These are phyloP conservation scores for Apiospora malaysiana DNA, from an alignment of 2,329 filamentous ascomycete species.

Conservation along the genomic window DNA sequence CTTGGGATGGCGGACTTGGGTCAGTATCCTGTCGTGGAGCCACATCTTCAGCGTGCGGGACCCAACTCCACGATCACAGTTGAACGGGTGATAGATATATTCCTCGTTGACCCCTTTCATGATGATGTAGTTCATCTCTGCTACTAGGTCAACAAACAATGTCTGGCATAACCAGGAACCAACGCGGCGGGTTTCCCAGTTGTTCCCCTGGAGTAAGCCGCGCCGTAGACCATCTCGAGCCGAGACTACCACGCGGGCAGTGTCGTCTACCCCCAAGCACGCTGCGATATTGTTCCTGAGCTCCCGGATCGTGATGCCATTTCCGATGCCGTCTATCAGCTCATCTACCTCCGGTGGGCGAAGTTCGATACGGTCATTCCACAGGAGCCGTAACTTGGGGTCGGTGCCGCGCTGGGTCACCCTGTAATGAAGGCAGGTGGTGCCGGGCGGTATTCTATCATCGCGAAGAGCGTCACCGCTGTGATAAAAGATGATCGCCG, in stretches of 20 bases:
- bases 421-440: constrained; percentile 30
- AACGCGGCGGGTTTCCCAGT: constrained; percentile 39
- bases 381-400: constrained; percentile 28
- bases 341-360: constrained; percentile 25
- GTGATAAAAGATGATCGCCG: constrained; percentile 30
- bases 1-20: constrained; percentile 25
- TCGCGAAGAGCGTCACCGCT: constrained; percentile 24
- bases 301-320: constrained; percentile 36
- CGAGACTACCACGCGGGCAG: constrained; percentile 37
- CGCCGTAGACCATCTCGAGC: constrained; percentile 39
- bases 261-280: constrained; percentile 32
- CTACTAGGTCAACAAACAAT: constrained; percentile 36
- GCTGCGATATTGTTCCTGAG: constrained; percentile 35
- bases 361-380: constrained; percentile 24
- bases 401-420: constrained; percentile 28
- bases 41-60: constrained; percentile 29
- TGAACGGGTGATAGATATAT: constrained; percentile 39
- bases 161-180: constrained; percentile 40
- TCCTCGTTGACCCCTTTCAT: constrained; percentile 39
- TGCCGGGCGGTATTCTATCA: constrained; percentile 27
- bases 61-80: constrained; percentile 24
- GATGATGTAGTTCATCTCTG: constrained; percentile 33
- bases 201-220: constrained; percentile 39
- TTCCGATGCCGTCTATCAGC: constrained; percentile 30
- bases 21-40: constrained; percentile 28